phyloP scores from a whole-genome alignment of 306 rosid species.

The Ochetophila trinervis region DNA sequence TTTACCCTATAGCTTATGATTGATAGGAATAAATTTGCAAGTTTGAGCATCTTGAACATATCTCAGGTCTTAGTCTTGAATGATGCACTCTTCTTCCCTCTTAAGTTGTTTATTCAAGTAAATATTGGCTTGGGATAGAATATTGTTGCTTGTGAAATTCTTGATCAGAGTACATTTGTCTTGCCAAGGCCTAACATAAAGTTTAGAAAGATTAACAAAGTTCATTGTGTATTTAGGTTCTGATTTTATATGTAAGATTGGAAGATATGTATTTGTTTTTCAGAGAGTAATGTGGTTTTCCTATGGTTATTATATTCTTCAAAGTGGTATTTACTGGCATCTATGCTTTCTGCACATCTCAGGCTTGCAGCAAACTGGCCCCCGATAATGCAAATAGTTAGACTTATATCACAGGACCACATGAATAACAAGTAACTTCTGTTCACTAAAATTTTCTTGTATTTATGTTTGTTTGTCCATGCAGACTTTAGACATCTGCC shows the following conservation, averaged over 20 bases:
- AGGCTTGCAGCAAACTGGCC: conserved; percentile 99
- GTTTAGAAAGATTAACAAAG: too few species aligned
- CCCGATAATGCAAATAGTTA: conserved; percentile 77
- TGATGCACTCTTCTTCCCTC: too few species aligned
- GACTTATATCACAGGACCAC: conserved; percentile 95
- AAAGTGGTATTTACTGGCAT: conserved; percentile 13
- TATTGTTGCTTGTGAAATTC: background rate
- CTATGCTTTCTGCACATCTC: conserved; percentile 32
- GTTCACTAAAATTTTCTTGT: conserved; percentile 23
- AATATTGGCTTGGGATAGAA: conserved; percentile 4
- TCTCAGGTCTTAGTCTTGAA: too few species aligned
- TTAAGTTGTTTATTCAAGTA: too few species aligned
- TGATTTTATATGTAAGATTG: too few species aligned
- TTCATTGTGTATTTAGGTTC: too few species aligned
- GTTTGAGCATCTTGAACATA: too few species aligned
- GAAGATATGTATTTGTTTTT: too few species aligned
- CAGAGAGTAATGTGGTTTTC: background rate
- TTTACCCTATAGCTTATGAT: too few species aligned
- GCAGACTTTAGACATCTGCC: conserved; percentile 11
- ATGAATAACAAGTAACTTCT: conserved; percentile 81
- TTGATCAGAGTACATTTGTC: background rate
- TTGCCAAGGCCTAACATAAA: background rate
- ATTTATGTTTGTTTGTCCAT: conserved; percentile 2
- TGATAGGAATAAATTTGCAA: too few species aligned
- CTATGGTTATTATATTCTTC: background rate